Evolutionary conservation across 2,329 filamentous ascomycete genomes (phyloP), one percentile per base, ranked within the genome.

Genomic region (Pseudofabraea citricarpa): DNA sequence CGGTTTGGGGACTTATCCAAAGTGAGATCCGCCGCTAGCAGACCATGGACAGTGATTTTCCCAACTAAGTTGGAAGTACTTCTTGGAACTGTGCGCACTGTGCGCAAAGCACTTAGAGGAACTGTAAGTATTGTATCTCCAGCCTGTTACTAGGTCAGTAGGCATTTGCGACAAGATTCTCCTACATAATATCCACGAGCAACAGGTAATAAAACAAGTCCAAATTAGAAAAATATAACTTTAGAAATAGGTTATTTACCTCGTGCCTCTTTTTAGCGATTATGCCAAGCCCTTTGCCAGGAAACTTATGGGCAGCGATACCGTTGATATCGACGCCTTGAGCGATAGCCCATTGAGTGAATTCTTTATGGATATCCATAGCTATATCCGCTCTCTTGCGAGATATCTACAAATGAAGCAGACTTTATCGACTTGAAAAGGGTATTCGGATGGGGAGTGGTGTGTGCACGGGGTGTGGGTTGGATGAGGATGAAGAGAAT

Each of bases 251-350:
- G 7, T 26, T 21, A 53, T 57, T 56, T 66, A 87, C 86, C 67
- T 84, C 68, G 48, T 93, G 73, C 12, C 74, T 67, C 21, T 75
- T 73, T 10, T 78, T 82, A 5, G 88, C 84, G 40, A 90, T 73
- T 44, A 95, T 81, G 36, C 90, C 90, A 41, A 93, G 75, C 21
- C 90, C 90, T 43, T 85, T 75, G 2, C 82, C 85, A 5, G 82
- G 77, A 13, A 95, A 81, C 29, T 70, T 70, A 31, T 79, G 74
- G 5, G 88, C 82, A 2, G 70, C 69, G 37, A 94, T 79, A 21
- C 81, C 82, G 54, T 83, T 73, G 52, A 89, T 75, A 26, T 73
- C 64, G 21, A 94, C 75, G 12, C 85, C 86, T 45, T 79, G 73
- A 2, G 66, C 64, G 33, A 71, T 61, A 2, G 85, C 83, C 87